Evolutionary conservation across 495 filamentous ascomycete species (phyloP).

Genomic region (Usnea hakonensis): DNA sequence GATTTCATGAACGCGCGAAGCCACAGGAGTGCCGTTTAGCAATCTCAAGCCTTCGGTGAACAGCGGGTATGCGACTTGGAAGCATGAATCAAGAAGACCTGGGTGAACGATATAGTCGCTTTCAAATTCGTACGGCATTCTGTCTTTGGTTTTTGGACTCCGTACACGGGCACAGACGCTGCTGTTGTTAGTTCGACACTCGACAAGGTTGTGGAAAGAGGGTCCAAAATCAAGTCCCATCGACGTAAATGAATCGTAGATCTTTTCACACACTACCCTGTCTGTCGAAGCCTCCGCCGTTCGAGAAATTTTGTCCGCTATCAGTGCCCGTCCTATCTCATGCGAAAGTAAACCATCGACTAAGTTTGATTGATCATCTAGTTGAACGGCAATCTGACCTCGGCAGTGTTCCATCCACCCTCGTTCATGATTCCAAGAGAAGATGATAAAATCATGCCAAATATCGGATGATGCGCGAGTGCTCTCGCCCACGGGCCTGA

Average conservation of each 20-base stretch:
- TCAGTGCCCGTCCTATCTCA: background rate
- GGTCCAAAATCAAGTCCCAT: background rate
- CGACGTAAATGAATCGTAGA: background rate
- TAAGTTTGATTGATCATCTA: background rate
- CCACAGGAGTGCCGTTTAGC: background rate
- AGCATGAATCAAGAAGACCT: background rate
- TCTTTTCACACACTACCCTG: background rate
- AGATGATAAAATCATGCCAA: background rate
- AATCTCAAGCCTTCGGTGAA: background rate
- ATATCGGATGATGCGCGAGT: background rate
- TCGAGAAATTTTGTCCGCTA: background rate
- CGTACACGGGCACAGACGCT: background rate
- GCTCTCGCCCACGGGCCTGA: background rate
- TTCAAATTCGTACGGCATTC: background rate
- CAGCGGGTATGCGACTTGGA: background rate
- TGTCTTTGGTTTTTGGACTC: background rate
- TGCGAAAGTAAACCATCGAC: background rate
- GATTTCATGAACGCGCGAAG: background rate
- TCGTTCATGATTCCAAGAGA: background rate
- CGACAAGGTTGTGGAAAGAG: background rate
- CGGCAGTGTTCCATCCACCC: conserved; percentile 1
- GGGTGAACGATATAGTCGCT: background rate
- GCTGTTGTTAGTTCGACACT: background rate
- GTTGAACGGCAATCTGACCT: background rate
- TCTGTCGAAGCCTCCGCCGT: background rate